phyloP scores from a whole-genome alignment of 257 asterid species.

The Solanum infundibuliforme region DNA sequence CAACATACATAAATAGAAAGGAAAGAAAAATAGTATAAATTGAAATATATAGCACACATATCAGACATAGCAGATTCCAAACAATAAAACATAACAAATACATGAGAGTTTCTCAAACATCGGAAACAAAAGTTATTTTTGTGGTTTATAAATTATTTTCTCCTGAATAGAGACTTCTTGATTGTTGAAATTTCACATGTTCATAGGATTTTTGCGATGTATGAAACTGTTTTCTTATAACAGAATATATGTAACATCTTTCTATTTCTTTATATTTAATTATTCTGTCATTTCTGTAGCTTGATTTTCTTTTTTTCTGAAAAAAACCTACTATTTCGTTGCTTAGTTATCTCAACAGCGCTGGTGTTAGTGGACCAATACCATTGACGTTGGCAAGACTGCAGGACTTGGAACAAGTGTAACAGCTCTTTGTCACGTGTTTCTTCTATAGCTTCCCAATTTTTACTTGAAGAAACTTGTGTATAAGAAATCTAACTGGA shows the following conservation, averaged over 20 bases:
- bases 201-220: neutral
- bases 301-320: neutral
- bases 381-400: slow-evolving; percentile 40
- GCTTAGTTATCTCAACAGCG: slow-evolving; percentile 39
- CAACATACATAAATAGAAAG: neutral
- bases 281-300: neutral
- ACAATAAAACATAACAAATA: neutral
- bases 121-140: neutral
- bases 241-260: neutral
- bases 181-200: neutral
- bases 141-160: neutral
- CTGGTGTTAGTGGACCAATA: slow-evolving; percentile 49
- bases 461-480: neutral
- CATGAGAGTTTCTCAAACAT: neutral
- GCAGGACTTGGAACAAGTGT: slow-evolving; percentile 31
- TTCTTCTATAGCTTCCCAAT: neutral
- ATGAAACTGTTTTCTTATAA: neutral
- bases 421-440: slow-evolving; percentile 3
- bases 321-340: neutral
- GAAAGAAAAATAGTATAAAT: neutral
- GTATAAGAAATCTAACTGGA: neutral
- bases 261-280: neutral
- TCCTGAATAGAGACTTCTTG: neutral
- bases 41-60: neutral
- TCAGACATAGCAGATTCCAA: neutral